Conservation (phyloP, 805 yeast species). For the Candida coleopterorum region DNA sequence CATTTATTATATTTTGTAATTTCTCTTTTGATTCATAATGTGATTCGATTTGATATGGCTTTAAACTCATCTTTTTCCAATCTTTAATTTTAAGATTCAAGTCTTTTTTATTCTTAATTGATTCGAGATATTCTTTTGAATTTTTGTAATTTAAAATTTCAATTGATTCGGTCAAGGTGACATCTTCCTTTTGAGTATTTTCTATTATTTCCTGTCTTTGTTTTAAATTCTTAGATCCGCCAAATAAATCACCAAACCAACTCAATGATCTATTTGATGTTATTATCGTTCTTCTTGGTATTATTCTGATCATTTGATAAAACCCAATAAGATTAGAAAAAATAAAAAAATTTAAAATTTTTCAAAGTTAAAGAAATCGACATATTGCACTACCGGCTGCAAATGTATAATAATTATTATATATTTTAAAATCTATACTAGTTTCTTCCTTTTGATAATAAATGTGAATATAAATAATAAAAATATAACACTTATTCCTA, state of each 20-base stretch:
- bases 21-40: slow-evolving; percentile 21
- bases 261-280: slow-evolving; percentile 15
- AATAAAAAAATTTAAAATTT: slow-evolving; percentile 5
- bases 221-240: slow-evolving; percentile 22
- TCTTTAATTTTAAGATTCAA: slow-evolving; percentile 30
- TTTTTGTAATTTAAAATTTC: slow-evolving; percentile 32
- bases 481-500: slow-evolving; percentile 15
- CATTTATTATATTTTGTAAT: slow-evolving; percentile 20
- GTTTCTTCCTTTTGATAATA: slow-evolving; percentile 10
- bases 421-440: background rate
- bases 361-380: background rate
- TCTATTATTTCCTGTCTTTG: slow-evolving; percentile 31
- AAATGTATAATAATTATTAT: too few species aligned
- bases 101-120: slow-evolving; percentile 25
- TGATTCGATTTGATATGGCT: slow-evolving; percentile 18
- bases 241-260: slow-evolving; percentile 29
- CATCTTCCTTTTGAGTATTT: slow-evolving; percentile 32
- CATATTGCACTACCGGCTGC: background rate
- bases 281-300: slow-evolving; percentile 8
- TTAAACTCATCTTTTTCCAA: slow-evolving; percentile 25
- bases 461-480: slow-evolving; percentile 17
- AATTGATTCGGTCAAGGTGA: slow-evolving; percentile 27
- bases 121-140: slow-evolving; percentile 26
- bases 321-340: background rate
- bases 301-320: slow-evolving; percentile 5